These are phyloP conservation scores for Tolypocladium pustulatum DNA, from an alignment of 2,329 filamentous ascomycete species.

Conservation along the genomic window DNA sequence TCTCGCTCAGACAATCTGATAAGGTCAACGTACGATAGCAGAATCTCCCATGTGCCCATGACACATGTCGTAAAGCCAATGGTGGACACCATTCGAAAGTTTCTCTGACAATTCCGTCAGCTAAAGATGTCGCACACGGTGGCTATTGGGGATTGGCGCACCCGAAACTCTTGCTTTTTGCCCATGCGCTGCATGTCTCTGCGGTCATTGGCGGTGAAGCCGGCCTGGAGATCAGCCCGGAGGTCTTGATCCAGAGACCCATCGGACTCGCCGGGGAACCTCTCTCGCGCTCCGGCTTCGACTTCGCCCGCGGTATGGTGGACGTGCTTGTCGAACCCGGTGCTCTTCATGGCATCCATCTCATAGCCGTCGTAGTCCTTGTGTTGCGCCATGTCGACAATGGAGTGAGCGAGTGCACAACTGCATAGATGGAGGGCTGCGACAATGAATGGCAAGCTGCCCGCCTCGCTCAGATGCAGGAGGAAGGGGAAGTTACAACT, in stretches of 20 bases:
- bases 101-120: slow-evolving; percentile 16
- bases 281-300: background rate
- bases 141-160: background rate
- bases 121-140: background rate
- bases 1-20: background rate
- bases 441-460: background rate
- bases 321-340: background rate
- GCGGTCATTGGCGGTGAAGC: slow-evolving; percentile 7
- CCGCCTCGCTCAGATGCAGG: background rate
- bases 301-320: background rate
- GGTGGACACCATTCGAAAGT: slow-evolving; percentile 34
- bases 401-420: background rate
- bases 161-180: slow-evolving; percentile 8
- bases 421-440: background rate
- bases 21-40: slow-evolving; percentile 24
- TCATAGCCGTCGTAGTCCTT: background rate
- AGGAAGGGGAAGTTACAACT: background rate
- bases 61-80: slow-evolving; percentile 36
- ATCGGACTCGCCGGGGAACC: background rate
- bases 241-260: slow-evolving; percentile 4
- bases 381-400: background rate
- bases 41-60: slow-evolving; percentile 32
- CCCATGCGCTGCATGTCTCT: slow-evolving; percentile 12
- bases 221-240: background rate
- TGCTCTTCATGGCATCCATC: background rate